phyloP scores from a whole-genome alignment of 2,329 filamentous ascomycete genomes.

The Cladophialophora bantiana region DNA sequence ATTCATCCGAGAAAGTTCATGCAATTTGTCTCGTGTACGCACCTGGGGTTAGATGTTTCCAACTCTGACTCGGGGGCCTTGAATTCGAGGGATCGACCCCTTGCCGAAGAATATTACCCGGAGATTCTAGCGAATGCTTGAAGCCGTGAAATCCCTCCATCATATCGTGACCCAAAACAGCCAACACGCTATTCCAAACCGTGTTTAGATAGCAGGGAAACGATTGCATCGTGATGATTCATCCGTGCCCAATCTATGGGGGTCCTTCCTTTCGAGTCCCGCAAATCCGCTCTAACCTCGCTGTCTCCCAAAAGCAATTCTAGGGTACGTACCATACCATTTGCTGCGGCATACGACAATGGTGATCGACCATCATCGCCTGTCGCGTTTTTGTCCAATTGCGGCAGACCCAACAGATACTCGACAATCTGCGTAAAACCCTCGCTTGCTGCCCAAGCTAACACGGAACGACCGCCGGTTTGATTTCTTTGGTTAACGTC shows the following conservation, averaged over 20 bases:
- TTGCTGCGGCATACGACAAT: conserved; percentile 27
- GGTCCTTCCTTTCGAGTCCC: conserved; percentile 21
- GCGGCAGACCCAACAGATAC: conserved; percentile 20
- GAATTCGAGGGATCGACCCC: too few species aligned
- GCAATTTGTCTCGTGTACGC: too few species aligned
- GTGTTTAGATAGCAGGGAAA: conserved; percentile 17
- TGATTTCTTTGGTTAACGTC: conserved; percentile 25
- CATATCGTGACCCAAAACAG: too few species aligned
- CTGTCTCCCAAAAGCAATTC: conserved; percentile 23
- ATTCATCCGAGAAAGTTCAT: too few species aligned
- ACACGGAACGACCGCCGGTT: conserved; percentile 22
- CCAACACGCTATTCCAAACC: conserved; percentile 16
- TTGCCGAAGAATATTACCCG: too few species aligned
- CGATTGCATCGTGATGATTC: conserved; percentile 22
- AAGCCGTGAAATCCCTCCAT: too few species aligned
- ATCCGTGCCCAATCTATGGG: conserved; percentile 28
- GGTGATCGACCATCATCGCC: conserved; percentile 22
- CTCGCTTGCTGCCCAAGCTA: conserved; percentile 25
- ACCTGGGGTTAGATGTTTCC: too few species aligned
- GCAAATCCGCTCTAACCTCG: conserved; percentile 16
- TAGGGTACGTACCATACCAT: conserved; percentile 22
- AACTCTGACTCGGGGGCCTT: too few species aligned
- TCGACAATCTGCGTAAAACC: conserved; percentile 25
- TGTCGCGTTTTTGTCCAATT: conserved; percentile 23
- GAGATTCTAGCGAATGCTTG: too few species aligned